These are phyloP conservation scores for Hura crepitans DNA, from an alignment of 441 rosid genomes.

Conservation along the genomic window DNA sequence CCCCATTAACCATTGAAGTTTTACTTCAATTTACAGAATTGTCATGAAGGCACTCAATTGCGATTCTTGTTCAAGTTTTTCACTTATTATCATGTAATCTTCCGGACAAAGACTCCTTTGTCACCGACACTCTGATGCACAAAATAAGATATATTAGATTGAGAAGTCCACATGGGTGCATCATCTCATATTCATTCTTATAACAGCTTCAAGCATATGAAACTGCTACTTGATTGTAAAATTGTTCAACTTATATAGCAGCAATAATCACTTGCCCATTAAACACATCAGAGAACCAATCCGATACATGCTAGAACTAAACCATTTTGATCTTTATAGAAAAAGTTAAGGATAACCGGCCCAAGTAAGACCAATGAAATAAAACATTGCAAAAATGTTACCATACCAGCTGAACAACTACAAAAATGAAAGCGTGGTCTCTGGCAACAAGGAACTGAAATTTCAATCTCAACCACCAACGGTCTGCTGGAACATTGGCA, in stretches of 20 bases:
- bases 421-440: constrained; percentile 90
- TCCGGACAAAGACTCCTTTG: not conserved
- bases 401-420: constrained; percentile 89
- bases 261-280: not conserved
- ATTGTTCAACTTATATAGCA: not conserved
- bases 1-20: not conserved
- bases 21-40: no score
- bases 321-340: not conserved
- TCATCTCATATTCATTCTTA: not conserved
- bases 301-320: not conserved
- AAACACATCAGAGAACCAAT: not conserved
- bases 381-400: constrained; percentile 6
- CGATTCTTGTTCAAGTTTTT: not conserved
- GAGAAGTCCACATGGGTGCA: not conserved
- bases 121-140: not conserved
- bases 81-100: not conserved
- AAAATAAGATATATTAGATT: not conserved
- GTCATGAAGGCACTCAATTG: not conserved
- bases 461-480: constrained; percentile 99
- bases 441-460: constrained; percentile 96
- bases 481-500: constrained; percentile 92
- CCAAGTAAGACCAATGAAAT: constrained; percentile 10
- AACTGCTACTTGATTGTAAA: not conserved
- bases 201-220: no score
- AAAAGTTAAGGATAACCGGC: not conserved